phyloP scores from a whole-genome alignment of 805 yeast species.

The Ogataea methylovora region DNA sequence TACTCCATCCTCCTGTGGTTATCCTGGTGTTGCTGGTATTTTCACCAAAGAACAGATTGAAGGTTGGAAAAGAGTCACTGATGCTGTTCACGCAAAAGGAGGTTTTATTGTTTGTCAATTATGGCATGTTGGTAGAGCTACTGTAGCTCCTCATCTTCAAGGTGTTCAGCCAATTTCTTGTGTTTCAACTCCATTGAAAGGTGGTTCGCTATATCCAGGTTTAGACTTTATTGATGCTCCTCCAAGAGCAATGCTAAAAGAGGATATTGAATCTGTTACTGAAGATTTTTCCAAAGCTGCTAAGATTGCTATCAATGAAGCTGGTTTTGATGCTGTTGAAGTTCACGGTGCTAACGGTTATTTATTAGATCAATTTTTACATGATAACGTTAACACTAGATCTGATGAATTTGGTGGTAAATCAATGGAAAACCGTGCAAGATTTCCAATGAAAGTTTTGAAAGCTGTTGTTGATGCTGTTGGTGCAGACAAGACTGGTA shows the following conservation, averaged over 20 bases:
- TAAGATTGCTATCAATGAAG: conserved; percentile 24
- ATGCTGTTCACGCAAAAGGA: conserved; percentile 39
- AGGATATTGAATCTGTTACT: conserved; percentile 33
- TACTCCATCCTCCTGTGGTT: conserved; percentile 32
- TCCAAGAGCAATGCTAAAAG: conserved; percentile 37
- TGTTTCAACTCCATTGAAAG: conserved; percentile 30
- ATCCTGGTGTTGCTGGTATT: conserved; percentile 39
- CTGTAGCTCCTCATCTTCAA: conserved; percentile 2
- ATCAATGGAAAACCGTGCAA: conserved; percentile 33
- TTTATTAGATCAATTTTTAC: conserved; percentile 32
- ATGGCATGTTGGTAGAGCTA: conserved; percentile 38
- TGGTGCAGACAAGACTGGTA: conserved; percentile 42
- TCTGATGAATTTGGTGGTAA: conserved; percentile 36
- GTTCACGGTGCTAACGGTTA: conserved; percentile 35
- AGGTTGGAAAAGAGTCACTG: conserved; percentile 40
- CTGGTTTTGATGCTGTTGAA: conserved; percentile 35
- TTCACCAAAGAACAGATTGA: conserved; percentile 36
- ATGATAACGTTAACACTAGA: conserved; percentile 27
- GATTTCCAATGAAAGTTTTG: conserved; percentile 37
- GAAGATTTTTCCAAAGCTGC: conserved; percentile 39
- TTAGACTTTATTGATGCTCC: conserved; percentile 28
- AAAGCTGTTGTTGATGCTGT: conserved; percentile 42
- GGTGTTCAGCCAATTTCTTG: conserved; percentile 21
- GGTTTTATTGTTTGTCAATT: conserved; percentile 39
- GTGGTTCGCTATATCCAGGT: conserved; percentile 24